Conservation (phyloP, 768 basidiomycete genomes). For the Serendipita vermifera region DNA sequence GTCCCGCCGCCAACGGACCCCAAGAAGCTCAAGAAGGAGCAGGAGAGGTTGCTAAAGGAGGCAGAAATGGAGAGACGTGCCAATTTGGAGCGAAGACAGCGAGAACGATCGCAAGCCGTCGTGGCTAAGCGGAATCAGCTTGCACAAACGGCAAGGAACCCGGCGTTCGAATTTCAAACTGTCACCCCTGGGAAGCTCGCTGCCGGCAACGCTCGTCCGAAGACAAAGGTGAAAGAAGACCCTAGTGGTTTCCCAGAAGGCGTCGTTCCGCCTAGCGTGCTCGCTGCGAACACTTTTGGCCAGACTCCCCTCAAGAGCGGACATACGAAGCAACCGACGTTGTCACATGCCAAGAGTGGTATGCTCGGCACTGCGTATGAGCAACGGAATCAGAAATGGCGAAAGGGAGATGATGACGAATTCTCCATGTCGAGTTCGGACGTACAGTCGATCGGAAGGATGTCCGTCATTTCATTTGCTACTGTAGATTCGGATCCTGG, state of each 20-base stretch:
- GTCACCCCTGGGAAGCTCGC: neutral
- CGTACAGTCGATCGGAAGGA: constrained; percentile 56
- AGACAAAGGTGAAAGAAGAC: constrained; percentile 4
- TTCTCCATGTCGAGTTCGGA: constrained; percentile 87
- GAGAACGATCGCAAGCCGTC: constrained; percentile 84
- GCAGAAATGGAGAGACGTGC: constrained; percentile 76
- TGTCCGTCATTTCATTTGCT: constrained; percentile 68
- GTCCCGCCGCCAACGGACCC: constrained; percentile 34
- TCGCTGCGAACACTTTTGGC: constrained; percentile 5
- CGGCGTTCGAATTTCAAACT: constrained; percentile 52
- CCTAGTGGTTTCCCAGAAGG: neutral
- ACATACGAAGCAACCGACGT: constrained; percentile 25
- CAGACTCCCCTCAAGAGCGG: neutral
- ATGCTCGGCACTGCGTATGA: too few relatives aligned
- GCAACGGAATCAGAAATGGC: constrained; percentile 62
- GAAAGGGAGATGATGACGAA: constrained; percentile 78
- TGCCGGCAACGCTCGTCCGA: neutral
- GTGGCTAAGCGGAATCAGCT: constrained; percentile 78
- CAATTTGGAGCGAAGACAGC: constrained; percentile 56
- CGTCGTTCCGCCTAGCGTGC: constrained; percentile 1
- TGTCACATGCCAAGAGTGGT: too few relatives aligned
- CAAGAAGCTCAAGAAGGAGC: constrained; percentile 73
- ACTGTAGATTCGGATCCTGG: constrained; percentile 83
- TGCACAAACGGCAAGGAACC: constrained; percentile 36
- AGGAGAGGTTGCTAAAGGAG: constrained; percentile 61